Percentiles rank a stretch among this genome's conserved stretches.
Evolutionary conservation across 495 filamentous ascomycete genomes (phyloP).

Genomic region (Zalerion maritima): DNA sequence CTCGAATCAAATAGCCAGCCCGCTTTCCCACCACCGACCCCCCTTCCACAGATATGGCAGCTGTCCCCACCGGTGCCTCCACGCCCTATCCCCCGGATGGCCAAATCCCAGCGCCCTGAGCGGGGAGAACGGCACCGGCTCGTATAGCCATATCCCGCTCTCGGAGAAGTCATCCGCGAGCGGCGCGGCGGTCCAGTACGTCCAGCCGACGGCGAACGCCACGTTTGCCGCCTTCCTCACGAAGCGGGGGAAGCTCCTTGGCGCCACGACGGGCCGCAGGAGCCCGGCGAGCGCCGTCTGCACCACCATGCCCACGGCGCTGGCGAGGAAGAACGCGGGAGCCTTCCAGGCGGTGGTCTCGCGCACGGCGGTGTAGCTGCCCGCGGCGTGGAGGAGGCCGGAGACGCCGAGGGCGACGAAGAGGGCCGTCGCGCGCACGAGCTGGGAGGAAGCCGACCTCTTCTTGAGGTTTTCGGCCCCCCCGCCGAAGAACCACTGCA

Average conservation of each 20-base stretch:
- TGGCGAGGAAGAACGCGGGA: conserved; percentile 40
- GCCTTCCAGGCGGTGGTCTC: conserved; percentile 21
- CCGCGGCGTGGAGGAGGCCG: conserved; percentile 43
- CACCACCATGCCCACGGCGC: conserved; percentile 38
- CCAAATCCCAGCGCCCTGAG: conserved; percentile 39
- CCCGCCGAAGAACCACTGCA: conserved; percentile 30
- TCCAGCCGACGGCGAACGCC: conserved; percentile 39
- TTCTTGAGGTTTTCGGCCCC: conserved; percentile 14
- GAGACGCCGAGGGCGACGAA: conserved; percentile 43
- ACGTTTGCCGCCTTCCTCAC: conserved; percentile 35
- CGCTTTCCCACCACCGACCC: conserved; percentile 50
- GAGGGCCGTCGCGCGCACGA: conserved; percentile 10
- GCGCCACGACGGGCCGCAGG: not conserved
- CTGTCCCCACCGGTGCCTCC: conserved; percentile 36
- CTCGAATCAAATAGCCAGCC: conserved; percentile 31
- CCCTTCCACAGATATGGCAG: conserved; percentile 35
- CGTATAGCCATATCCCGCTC: conserved; percentile 48
- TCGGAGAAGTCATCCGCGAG: conserved; percentile 48
- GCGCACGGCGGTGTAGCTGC: conserved; percentile 37
- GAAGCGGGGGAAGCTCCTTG: conserved; percentile 18
- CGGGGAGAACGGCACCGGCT: conserved; percentile 53
- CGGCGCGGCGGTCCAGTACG: conserved; percentile 34
- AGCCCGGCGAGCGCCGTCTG: conserved; percentile 22
- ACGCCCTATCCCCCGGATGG: conserved; percentile 33
- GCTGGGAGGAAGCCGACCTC: conserved; percentile 3